Percentiles rank a stretch among this genome's conserved stretches.
Conservation (phyloP, 768 basidiomycete species). For the Tulasnella sp. region DNA sequence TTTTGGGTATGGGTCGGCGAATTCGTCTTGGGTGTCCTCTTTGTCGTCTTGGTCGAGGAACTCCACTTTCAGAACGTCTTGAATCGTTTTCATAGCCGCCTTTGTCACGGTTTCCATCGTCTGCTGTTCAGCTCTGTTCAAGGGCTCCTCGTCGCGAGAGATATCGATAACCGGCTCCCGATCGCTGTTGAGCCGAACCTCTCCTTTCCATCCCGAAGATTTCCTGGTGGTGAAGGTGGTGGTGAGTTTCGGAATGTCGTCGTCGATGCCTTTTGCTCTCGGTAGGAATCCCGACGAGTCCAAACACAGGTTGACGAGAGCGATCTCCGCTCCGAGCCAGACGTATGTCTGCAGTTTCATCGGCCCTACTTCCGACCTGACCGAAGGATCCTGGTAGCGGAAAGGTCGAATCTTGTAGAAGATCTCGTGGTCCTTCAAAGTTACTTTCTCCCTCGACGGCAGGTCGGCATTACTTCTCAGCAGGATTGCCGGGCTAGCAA, state of each 20-base stretch:
- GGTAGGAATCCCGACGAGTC: slow-evolving; percentile 27
- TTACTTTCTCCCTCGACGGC: not conserved
- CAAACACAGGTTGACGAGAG: slow-evolving; percentile 5
- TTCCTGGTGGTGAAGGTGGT: not conserved
- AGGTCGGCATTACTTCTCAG: slow-evolving; percentile 22
- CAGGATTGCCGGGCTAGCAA: slow-evolving; percentile 25
- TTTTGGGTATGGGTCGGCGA: no score
- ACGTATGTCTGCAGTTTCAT: not conserved
- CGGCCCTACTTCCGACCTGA: slow-evolving; percentile 19
- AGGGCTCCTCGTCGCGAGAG: slow-evolving; percentile 22
- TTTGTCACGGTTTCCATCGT: slow-evolving; percentile 14
- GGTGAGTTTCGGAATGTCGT: not conserved
- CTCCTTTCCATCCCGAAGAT: not conserved
- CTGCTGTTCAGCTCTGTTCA: slow-evolving; percentile 21
- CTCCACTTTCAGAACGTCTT: slow-evolving; percentile 14
- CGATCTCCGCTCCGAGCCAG: not conserved
- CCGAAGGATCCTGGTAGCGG: slow-evolving; percentile 22
- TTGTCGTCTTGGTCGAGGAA: not conserved
- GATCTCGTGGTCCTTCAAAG: slow-evolving; percentile 28
- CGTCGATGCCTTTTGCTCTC: slow-evolving; percentile 8
- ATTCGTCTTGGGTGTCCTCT: no score
- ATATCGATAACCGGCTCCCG: slow-evolving; percentile 2
- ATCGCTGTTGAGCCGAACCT: not conserved
- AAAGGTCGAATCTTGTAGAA: slow-evolving; percentile 24
- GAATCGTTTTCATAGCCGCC: not conserved